These are phyloP conservation scores for Trichoderma afroharzianum DNA, from an alignment of 2,329 filamentous ascomycete genomes.

Conservation along the genomic window DNA sequence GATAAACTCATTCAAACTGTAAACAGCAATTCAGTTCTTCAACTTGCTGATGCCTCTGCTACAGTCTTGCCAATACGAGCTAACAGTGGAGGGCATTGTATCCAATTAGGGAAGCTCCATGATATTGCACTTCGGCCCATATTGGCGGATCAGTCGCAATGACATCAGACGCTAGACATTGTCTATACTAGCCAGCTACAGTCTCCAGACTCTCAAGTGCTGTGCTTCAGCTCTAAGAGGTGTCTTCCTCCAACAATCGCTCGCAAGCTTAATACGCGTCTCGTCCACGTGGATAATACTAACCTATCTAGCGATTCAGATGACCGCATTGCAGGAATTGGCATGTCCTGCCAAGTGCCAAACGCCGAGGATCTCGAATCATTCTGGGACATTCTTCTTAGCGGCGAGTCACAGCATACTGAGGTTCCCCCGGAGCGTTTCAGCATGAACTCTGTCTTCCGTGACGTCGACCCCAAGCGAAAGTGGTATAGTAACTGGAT, in stretches of 20 bases:
- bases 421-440: neutral
- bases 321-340: slow-evolving; percentile 35
- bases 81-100: neutral
- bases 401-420: slow-evolving; percentile 17
- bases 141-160: neutral
- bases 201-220: slow-evolving; percentile 28
- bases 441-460: neutral
- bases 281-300: neutral
- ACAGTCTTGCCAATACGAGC: neutral
- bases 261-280: neutral
- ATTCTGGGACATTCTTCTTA: slow-evolving; percentile 30
- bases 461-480: neutral
- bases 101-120: neutral
- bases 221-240: slow-evolving; percentile 37
- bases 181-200: slow-evolving; percentile 17
- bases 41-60: neutral
- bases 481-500: slow-evolving; percentile 26
- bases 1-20: neutral
- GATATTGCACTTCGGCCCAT: neutral
- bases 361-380: slow-evolving; percentile 32
- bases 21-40: neutral
- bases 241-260: slow-evolving; percentile 33
- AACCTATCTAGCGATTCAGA: neutral
- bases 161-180: neutral
- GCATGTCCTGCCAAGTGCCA: slow-evolving; percentile 38